Evolutionary conservation across 495 filamentous ascomycete species (phyloP), one percentile per base, ranked within the genome.

Genomic region (Ascodesmis nigricans): DNA sequence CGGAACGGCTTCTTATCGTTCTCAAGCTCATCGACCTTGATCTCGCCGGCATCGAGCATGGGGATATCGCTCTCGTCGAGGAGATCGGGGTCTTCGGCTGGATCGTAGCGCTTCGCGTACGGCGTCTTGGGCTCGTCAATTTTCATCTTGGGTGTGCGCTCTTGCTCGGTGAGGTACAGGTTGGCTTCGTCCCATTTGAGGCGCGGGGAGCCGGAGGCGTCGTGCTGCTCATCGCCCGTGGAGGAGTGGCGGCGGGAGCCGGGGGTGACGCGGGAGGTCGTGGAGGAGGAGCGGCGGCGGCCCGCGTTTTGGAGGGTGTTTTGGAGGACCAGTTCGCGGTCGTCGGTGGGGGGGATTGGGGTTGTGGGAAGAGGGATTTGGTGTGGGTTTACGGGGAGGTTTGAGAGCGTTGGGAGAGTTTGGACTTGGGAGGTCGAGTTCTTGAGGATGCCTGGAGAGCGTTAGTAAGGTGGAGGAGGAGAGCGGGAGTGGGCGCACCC

Each of bases 151-250:
- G 75, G 68, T 22, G 71, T 80, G 53, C 78, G 82, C 55, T 95
- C 78, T 54, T 93, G 87, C 58, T 95, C 87, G 3, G 82, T 79
- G 8, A 95, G 64, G 54, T 93, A 95, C 14, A 97, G 62, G 44
- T 95, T 95, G 14, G 80, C 87, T 54, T 97, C 87, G 48, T 97
- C 87, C 87, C 87, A 97, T 53, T 92, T 90, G 36, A 97, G 62
- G 8, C 83, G 74, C 5, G 37, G 38, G 35, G 55, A 58, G 23
- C 53, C 51, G 3, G 55, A 52, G 14, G 47, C 55, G 21, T 58
- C 54, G 22, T 31, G 23, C 17, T 59, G 50, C 20, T 55, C 62
- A 15, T 50, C 51, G 21, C 58, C 44, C 10, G 48, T 41, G 33
- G 58, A 61, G 0, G 75, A 81, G 38, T 74, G 74, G 13, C 82